phyloP scores from a whole-genome alignment of 495 filamentous ascomycete genomes.

The Aspergillus sclerotiicarbonarius region DNA sequence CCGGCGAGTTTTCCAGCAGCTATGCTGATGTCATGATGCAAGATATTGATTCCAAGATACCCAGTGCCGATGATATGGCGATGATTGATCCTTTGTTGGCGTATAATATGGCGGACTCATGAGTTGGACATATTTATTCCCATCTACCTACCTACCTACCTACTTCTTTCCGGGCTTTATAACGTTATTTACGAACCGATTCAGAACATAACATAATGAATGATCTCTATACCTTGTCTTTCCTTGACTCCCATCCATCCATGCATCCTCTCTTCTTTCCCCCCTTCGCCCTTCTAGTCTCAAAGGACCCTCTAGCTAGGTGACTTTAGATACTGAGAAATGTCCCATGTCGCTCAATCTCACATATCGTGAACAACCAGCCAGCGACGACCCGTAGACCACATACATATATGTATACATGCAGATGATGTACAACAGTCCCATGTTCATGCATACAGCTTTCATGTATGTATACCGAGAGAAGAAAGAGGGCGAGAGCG shows the following conservation, averaged over 20 bases:
- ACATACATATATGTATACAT: too few species aligned
- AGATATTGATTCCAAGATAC: conserved; percentile 31
- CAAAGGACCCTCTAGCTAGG: not conserved
- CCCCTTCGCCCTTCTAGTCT: not conserved
- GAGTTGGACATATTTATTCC: conserved; percentile 4
- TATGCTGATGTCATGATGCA: conserved; percentile 32
- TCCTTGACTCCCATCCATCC: not conserved
- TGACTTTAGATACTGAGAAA: not conserved
- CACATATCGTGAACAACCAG: too few species aligned
- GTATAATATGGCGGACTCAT: conserved; percentile 31
- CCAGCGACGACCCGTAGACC: not conserved
- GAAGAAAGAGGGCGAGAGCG: too few species aligned
- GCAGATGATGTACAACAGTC: too few species aligned
- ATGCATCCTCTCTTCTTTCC: not conserved
- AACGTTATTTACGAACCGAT: not conserved
- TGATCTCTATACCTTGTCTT: not conserved
- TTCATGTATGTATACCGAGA: too few species aligned
- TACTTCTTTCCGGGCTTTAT: not conserved
- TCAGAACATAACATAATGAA: not conserved
- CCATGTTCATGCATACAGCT: too few species aligned
- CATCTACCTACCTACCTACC: not conserved
- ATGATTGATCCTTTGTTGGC: conserved; percentile 37
- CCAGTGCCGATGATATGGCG: conserved; percentile 32
- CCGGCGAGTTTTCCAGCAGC: not conserved
- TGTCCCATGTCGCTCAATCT: not conserved